Conservation (phyloP, 1,139 yeast genomes). For the Blastobotrys arbuscula region DNA sequence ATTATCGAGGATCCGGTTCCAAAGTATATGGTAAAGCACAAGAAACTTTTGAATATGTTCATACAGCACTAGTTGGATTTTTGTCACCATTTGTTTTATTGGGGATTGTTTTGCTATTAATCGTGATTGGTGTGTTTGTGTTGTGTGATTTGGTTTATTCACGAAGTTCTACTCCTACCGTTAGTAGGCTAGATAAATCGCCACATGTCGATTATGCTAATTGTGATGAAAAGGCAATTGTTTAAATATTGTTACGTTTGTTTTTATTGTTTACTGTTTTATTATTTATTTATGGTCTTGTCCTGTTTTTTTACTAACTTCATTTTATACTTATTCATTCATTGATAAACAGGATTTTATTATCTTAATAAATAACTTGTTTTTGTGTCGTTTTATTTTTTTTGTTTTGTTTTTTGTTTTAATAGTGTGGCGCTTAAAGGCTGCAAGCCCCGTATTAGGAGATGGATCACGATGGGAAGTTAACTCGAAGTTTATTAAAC, state of each 20-base stretch:
- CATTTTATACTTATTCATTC: background rate
- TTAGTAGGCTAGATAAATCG: background rate
- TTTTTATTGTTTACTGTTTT: background rate
- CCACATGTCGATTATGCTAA: background rate
- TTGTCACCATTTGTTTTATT: constrained; percentile 24
- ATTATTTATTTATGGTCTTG: background rate
- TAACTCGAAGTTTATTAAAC: no score
- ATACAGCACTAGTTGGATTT: constrained; percentile 22
- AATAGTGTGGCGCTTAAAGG: no score
- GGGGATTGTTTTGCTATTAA: constrained; percentile 18
- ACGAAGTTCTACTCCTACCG: background rate
- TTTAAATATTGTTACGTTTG: background rate
- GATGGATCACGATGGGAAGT: no score
- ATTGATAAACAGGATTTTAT: background rate
- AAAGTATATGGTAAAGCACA: constrained; percentile 15
- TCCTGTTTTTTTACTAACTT: background rate
- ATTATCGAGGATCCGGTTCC: constrained; percentile 21
- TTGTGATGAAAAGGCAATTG: background rate
- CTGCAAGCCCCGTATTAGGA: no score
- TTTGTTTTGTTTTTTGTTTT: no score
- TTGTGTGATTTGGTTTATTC: constrained; percentile 11
- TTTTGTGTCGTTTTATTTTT: no score
- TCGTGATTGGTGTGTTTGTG: constrained; percentile 22
- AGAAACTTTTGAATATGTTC: constrained; percentile 19
- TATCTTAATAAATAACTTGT: no score